Evolutionary conservation across 176 grass and related monocot species (phyloP).

Genomic region (Raddia guianensis): DNA sequence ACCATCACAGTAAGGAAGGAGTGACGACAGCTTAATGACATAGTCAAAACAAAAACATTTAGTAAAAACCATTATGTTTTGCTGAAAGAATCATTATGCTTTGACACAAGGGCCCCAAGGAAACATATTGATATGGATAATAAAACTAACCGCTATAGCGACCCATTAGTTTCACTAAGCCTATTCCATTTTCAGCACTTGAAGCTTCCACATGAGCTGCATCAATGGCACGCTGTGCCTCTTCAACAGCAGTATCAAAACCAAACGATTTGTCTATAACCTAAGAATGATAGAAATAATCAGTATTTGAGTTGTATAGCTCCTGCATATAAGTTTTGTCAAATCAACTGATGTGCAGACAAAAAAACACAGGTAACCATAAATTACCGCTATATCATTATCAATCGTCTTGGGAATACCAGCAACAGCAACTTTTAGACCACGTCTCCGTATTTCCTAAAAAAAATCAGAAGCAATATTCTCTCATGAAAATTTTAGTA

Average conservation of each 20-base stretch:
- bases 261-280: constrained; percentile 99
- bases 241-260: constrained; percentile 96
- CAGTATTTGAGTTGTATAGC: constrained; percentile 18
- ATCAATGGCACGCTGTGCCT: constrained; percentile 98
- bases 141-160: constrained; percentile 91
- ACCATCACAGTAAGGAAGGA: constrained; percentile 18
- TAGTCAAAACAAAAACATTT: not conserved
- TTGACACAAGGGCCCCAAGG: not conserved
- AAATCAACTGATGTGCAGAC: not conserved
- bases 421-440: constrained; percentile 70
- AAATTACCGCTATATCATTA: constrained; percentile 88
- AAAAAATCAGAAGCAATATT: constrained; percentile 31
- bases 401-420: constrained; percentile 91
- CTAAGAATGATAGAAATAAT: constrained; percentile 50
- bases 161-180: constrained; percentile 96
- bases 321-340: not conserved
- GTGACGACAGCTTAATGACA: constrained; percentile 8
- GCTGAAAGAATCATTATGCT: not conserved
- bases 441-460: constrained; percentile 86
- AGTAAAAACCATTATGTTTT: not conserved
- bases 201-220: constrained; percentile 94
- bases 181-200: constrained; percentile 96
- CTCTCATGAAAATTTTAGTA: not conserved
- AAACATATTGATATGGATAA: not conserved
- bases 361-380: not conserved